phyloP scores from a whole-genome alignment of 495 filamentous ascomycete genomes.

The Lasiosphaeris hirsuta region DNA sequence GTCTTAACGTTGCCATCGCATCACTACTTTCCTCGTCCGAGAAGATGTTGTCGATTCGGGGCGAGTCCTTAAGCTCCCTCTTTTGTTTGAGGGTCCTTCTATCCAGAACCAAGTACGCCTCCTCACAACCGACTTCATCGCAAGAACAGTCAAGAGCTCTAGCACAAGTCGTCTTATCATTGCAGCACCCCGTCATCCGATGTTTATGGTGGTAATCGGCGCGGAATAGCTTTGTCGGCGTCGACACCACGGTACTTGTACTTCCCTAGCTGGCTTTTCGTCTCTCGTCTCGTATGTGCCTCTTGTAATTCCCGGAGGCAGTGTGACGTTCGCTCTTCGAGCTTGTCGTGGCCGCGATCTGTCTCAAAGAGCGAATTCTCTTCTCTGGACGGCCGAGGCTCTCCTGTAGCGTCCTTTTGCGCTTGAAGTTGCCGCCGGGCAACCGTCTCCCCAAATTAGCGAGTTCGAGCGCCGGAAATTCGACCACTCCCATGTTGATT shows the following conservation, averaged over 20 bases:
- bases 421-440: conserved; percentile 27
- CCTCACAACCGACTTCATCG: conserved; percentile 15
- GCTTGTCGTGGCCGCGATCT: conserved; percentile 7
- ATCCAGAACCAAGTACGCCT: background rate
- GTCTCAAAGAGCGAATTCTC: conserved; percentile 30
- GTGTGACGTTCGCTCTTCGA: conserved; percentile 15
- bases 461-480: too few relatives aligned
- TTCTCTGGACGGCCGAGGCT: conserved; percentile 30
- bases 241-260: conserved; percentile 21
- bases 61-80: background rate
- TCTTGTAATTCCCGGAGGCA: conserved; percentile 15
- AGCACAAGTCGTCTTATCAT: conserved; percentile 3
- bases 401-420: conserved; percentile 29
- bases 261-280: background rate
- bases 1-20: too few relatives aligned
- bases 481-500: too few relatives aligned
- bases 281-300: background rate
- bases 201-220: conserved; percentile 33
- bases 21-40: too few relatives aligned
- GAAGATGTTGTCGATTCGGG: too few relatives aligned
- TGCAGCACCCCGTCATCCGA: background rate
- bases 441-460: conserved; percentile 35
- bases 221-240: conserved; percentile 32
- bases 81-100: conserved; percentile 6
- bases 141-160: conserved; percentile 7